These are phyloP conservation scores for Solanum habrochaites DNA, from an alignment of 257 asterid species.

Conservation along the genomic window DNA sequence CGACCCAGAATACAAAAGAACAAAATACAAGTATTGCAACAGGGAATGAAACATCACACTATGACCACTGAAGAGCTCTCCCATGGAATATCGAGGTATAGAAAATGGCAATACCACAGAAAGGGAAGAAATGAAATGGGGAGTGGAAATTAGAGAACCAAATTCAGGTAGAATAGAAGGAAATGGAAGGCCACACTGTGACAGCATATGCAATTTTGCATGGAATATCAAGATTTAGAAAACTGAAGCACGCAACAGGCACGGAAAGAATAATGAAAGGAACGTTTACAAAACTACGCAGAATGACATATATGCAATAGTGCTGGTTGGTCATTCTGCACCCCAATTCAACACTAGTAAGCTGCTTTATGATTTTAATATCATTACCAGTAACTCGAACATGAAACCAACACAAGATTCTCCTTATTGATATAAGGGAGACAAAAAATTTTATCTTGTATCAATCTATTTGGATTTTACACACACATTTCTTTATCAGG, in stretches of 20 bases:
- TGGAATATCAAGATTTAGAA: background rate
- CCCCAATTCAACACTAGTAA: background rate
- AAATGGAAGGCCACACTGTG: background rate
- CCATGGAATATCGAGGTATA: background rate
- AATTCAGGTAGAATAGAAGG: background rate
- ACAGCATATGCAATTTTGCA: background rate
- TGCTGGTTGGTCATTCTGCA: no score
- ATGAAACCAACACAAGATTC: background rate
- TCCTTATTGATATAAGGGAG: background rate
- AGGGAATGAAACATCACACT: background rate
- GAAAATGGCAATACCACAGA: background rate
- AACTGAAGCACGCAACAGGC: background rate
- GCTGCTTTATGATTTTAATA: background rate
- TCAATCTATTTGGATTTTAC: background rate
- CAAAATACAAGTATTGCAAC: background rate
- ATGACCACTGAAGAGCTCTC: background rate
- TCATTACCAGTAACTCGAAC: background rate
- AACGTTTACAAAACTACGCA: background rate
- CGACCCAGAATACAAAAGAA: background rate
- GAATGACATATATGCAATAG: background rate
- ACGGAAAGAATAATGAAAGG: background rate
- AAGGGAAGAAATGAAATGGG: background rate
- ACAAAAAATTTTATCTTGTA: background rate
- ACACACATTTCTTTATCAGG: background rate
- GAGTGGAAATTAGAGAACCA: background rate